Evolutionary conservation across 2,329 filamentous ascomycete species (phyloP), one percentile per base, ranked within the genome.

Genomic region (Arthroderma uncinatum): DNA sequence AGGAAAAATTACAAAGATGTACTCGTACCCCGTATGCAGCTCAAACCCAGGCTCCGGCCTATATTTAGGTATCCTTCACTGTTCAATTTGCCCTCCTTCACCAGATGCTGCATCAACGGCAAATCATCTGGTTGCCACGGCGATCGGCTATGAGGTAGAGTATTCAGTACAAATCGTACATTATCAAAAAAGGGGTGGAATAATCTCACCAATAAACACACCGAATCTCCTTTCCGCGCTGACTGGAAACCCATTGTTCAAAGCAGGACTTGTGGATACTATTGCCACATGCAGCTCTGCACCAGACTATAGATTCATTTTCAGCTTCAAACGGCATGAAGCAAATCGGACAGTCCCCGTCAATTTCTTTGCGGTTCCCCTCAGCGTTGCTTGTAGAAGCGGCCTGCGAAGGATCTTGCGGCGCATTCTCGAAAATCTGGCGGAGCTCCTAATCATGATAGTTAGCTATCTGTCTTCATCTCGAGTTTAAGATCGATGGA

Each of bases 291-390:
- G 78, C 73, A 0, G 77, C 76, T 63, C 78, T 78, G 68, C 82
- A 85, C 75, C 80, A 85, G 8, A 81, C 68, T 5, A 77, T 74
- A 3, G 77, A 72, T 57, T 78, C 70, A 9, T 72, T 72, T 2
- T 65, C 66, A 0, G 74, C 65, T 25, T 77, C 72, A 55, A 82
- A 76, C 54, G 80, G 77, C 70, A 77, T 78, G 65, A 79, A 81
- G 67, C 82, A 85, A 60, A 85, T 81, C 0, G 81, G 80, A 63
- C 82, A 85, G 59, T 84, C 80, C 21, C 80, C 82, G 54, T 83
- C 79, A 34, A 83, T 68, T 0, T 79, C 71, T 63, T 83, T 84
- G 58, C 81, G 78, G 16, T 78, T 78, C 16, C 77, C 75, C 28
- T 75, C 66, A 7, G 68, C 67, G 5, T 73, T 68, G 8, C 73